Base-by-base conservation (phyloP, 129 eudicot species). In the Tanacetum coccineum region DNA sequence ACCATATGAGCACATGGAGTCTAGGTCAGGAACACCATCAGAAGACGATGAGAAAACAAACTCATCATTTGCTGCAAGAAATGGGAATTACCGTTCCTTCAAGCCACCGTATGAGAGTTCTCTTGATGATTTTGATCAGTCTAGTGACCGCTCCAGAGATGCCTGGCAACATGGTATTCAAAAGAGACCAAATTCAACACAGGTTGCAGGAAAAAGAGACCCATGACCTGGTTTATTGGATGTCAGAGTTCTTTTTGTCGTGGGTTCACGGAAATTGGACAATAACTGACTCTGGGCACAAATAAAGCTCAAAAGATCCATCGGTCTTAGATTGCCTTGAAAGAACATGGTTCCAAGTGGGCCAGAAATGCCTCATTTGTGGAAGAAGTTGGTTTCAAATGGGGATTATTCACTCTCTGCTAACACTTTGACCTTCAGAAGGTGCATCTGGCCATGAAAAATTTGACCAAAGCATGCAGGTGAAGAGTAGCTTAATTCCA, bases 121-220 rank as follows among this genome's bases (percentile, higher is more conserved):
- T 1, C 79, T 78, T 68, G 93, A 79, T 70, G 84, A 83, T 78
- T 80, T 79, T 70, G 86, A 83, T 81, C 86, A 84, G 42, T 76
- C 80, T 2, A 70, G 70, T 61, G 75, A 76, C 45, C 75, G 70
- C 51, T 83, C 95, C 3, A 74, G 96, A 53, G 91, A 79, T 66
- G 83, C 86, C 1, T 89, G 89, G 95, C 95, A 84, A 77, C 72
- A 81, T 66, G 91, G 95, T 59, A 68, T 81, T 73, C 91, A 83
- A 79, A 84, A 77, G 78, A 79, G 63, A 84, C 89, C 82, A 54
- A 83, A 59, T 73, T 69, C 79, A n/a, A 66, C 80, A 45, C 81
- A 81, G 14, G 79, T 76, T 74, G 39, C 78, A 47, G 89, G 87
- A 65, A 88, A 81, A 68, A 71, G 93, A 59, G 96, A 85, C 72